Conservation (phyloP, 352 stramenopile genomes). For the Globisporangium okanoganense region DNA sequence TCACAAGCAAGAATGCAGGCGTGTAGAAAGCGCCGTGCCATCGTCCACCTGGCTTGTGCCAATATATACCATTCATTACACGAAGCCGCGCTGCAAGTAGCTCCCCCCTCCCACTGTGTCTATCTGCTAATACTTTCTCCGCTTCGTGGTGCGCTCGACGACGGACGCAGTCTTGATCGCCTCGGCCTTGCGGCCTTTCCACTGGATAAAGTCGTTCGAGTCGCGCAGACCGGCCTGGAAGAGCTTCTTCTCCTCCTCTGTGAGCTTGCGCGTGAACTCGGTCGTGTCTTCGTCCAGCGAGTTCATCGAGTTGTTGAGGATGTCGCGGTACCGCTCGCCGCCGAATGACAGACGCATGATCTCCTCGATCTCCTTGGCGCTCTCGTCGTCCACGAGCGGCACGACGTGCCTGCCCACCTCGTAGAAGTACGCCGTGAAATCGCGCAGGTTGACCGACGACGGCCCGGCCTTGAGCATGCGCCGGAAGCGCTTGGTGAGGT, state of each 20-base stretch:
- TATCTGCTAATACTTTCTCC: slow-evolving; percentile 32
- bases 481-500: slow-evolving; percentile 66
- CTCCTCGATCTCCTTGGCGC: slow-evolving; percentile 61
- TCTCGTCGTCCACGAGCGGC: slow-evolving; percentile 42
- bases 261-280: slow-evolving; percentile 54
- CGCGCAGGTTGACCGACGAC: slow-evolving; percentile 66
- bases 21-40: too few relatives aligned
- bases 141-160: slow-evolving; percentile 58
- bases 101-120: neutral
- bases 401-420: slow-evolving; percentile 60
- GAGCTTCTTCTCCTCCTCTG: slow-evolving; percentile 31
- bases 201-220: slow-evolving; percentile 70
- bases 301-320: slow-evolving; percentile 86
- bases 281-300: slow-evolving; percentile 80
- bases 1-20: too few relatives aligned
- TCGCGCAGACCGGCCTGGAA: slow-evolving; percentile 62
- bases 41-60: too few relatives aligned
- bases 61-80: neutral
- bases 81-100: neutral
- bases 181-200: slow-evolving; percentile 72
- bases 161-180: slow-evolving; percentile 52
- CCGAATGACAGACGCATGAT: slow-evolving; percentile 75
- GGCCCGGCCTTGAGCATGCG: slow-evolving; percentile 80
- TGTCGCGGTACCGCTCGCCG: slow-evolving; percentile 67
- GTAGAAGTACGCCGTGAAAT: slow-evolving; percentile 74